Evolutionary conservation across 176 grass and related monocot genomes (phyloP).

Genomic region (Cocos nucifera): DNA sequence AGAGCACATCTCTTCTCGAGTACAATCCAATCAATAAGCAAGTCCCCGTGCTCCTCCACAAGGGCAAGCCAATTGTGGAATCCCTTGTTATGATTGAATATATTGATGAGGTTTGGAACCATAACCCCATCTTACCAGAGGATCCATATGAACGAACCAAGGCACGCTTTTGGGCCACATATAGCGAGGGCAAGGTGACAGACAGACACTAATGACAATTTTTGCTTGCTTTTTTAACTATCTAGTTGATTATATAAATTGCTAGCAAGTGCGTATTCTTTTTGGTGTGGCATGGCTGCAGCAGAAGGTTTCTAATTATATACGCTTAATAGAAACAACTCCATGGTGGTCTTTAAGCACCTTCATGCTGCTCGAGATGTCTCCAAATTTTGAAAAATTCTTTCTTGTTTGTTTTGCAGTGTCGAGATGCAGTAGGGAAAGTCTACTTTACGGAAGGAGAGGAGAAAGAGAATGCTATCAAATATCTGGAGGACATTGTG

Average conservation of each 20-base stretch:
- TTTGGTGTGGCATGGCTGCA: too few relatives aligned
- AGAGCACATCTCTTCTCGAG: constrained; percentile 1
- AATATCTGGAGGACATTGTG: constrained; percentile 18
- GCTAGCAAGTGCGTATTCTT: too few relatives aligned
- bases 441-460: constrained; percentile 23
- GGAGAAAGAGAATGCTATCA: constrained; percentile 18
- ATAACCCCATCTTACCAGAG: background rate
- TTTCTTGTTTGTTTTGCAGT: constrained; percentile 11
- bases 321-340: too few relatives aligned
- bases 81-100: constrained; percentile 11
- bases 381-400: background rate
- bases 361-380: too few relatives aligned
- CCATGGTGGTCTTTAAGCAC: too few relatives aligned
- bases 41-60: constrained; percentile 7
- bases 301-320: too few relatives aligned
- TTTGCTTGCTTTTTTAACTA: too few relatives aligned
- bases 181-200: background rate
- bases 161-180: constrained; percentile 8
- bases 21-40: constrained; percentile 8
- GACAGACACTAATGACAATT: background rate
- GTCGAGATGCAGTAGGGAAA: constrained; percentile 24
- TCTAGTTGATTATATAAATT: too few relatives aligned
- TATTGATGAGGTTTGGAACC: constrained; percentile 9
- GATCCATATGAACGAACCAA: constrained; percentile 3
- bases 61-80: background rate